Evolutionary conservation across 1,284 basidiomycete genomes (phyloP), one percentile per base, ranked within the genome.

Genomic region (Ceratobasidium sp.): DNA sequence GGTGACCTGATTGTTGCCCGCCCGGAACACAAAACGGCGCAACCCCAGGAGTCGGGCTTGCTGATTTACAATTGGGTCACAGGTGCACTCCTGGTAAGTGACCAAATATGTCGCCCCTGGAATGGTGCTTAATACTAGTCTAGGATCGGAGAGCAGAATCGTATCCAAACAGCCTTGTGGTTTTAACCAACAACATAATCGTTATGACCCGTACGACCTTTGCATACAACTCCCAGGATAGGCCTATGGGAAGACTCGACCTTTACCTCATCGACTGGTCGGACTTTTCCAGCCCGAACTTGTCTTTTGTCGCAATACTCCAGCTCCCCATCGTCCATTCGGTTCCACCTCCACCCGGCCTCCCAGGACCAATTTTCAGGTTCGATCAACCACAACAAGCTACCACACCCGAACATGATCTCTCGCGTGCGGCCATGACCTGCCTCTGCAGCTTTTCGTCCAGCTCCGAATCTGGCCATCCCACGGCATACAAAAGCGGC

Each of bases 31-130:
- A 64, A 23, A 23, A n/a, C 15, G 12, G 4, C 39, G 15, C 18
- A 40, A n/a, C 39, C 40, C 5, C 15, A 39, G 20, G 28, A 44
- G 20, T 40, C 26, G n/a, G 63, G 63, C 3, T 44, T 64, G 40
- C 15, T 64, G 13, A 44, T 64, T 12, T 64, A 64, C 40, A 64
- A 64, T 20, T 64, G 63, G 63, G 42, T 44, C 9, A 64, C 63
- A 23, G 63, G 33, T 61, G 40, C 6, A 72, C 55, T 26, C 56
- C 58, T n/a, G 70, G 70, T 15, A 33, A 33, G 33, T 33, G 33
- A 33, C 33, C 33, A 33, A 33, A 33, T 33, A 33, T 33, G 33
- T 33, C 33, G 33, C 33, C 33, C 33, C 33, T 33, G 33, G 33
- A 33, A 33, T 33, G 33, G 33, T 33, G 33, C 33, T 33, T 33